Evolutionary conservation across 331 rosid genomes (phyloP).

Genomic region (Rosa hybrid): DNA sequence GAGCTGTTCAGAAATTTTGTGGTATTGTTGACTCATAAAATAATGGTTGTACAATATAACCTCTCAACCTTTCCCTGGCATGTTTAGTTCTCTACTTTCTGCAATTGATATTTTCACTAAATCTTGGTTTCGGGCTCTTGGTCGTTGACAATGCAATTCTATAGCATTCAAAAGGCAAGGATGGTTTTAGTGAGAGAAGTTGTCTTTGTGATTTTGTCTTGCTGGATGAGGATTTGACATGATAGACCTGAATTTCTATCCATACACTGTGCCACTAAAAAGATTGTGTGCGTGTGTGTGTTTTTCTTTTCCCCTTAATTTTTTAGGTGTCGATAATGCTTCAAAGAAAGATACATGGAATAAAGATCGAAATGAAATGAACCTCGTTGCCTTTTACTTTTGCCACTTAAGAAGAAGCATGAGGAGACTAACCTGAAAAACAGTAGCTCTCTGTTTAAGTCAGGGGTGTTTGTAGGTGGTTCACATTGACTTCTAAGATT

Average conservation of each 20-base stretch:
- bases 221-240: not conserved
- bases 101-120: not conserved
- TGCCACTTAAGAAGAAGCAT: not conserved
- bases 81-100: not conserved
- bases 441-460: not conserved
- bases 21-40: not conserved
- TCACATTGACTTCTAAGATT: not conserved
- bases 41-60: not conserved
- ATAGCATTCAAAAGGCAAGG: not conserved
- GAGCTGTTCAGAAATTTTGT: not conserved
- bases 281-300: no score
- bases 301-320: no score
- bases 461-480: not conserved
- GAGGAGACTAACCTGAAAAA: not conserved
- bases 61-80: not conserved
- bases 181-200: not conserved
- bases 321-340: not conserved
- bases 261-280: not conserved
- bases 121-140: not conserved
- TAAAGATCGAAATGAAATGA: not conserved
- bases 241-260: not conserved
- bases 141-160: not conserved
- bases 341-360: not conserved
- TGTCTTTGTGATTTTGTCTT: not conserved
- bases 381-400: not conserved